phyloP scores from a whole-genome alignment of 192 early-diverging fungal genomes.

The Polychytrium aggregatum region DNA sequence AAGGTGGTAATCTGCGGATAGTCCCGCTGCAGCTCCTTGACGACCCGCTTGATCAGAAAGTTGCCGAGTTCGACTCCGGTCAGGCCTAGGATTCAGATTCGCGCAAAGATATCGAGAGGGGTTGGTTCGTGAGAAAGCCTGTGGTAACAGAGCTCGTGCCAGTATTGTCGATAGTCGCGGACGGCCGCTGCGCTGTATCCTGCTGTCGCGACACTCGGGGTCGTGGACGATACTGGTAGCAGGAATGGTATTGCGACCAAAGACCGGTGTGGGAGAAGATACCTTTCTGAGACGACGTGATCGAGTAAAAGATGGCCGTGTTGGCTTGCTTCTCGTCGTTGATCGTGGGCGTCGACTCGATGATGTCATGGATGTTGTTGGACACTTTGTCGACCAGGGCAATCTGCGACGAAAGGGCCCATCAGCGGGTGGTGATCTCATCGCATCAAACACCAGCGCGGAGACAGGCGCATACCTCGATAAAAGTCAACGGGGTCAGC shows the following conservation, averaged over 20 bases:
- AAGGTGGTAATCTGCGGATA: conserved; percentile 67
- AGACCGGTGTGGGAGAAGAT: too few relatives aligned
- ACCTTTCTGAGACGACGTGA: conserved; percentile 69
- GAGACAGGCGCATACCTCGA: conserved; percentile 44
- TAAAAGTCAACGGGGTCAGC: conserved; percentile 76
- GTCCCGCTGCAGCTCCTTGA: conserved; percentile 60
- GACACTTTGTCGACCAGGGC: conserved; percentile 57
- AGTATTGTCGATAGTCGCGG: too few relatives aligned
- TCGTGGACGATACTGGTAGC: too few relatives aligned
- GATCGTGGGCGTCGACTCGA: conserved; percentile 41
- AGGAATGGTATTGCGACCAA: neutral
- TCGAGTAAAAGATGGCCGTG: conserved; percentile 88
- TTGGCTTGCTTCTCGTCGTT: conserved; percentile 28
- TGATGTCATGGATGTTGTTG: conserved; percentile 54
- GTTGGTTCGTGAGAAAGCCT: too few relatives aligned
- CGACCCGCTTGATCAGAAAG: conserved; percentile 76
- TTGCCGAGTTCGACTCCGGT: conserved; percentile 85
- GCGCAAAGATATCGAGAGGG: neutral
- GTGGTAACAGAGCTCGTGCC: too few relatives aligned
- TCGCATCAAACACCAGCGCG: too few relatives aligned
- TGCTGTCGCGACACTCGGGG: too few relatives aligned
- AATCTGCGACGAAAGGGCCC: conserved; percentile 26
- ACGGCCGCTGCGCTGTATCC: too few relatives aligned
- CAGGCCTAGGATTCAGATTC: conserved; percentile 32
- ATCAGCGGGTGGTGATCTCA: too few relatives aligned